Evolutionary conservation across 352 stramenopile genomes (phyloP).

Genomic region (Discostella stelligera): DNA sequence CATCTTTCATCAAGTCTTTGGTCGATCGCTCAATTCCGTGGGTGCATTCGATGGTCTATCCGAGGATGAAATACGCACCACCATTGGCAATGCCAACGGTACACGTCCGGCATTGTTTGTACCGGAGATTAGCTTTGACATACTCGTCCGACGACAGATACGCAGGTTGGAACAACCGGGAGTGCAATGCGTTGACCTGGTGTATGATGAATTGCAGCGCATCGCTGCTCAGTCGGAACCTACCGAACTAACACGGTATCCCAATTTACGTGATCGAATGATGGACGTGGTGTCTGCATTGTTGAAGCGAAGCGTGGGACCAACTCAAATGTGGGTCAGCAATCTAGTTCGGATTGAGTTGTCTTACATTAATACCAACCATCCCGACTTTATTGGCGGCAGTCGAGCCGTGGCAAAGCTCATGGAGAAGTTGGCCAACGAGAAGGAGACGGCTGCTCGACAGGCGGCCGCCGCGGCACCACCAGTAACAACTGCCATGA

Average conservation of each 20-base stretch:
- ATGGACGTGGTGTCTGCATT: constrained; percentile 89
- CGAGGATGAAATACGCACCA: constrained; percentile 98
- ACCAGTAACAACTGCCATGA: constrained; percentile 19
- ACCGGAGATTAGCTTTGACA: constrained; percentile 97
- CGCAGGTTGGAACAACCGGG: constrained; percentile 91
- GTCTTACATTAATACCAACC: constrained; percentile 99
- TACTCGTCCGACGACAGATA: constrained; percentile 97
- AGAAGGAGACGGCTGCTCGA: constrained; percentile 49
- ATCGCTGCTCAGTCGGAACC: constrained; percentile 90
- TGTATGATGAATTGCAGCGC: constrained; percentile 97
- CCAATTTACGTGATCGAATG: constrained; percentile 92
- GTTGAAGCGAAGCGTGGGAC: constrained; percentile 74
- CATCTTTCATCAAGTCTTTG: constrained; percentile 98
- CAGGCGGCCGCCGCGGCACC: constrained; percentile 26
- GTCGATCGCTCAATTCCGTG: constrained; percentile 83
- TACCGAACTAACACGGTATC: constrained; percentile 94
- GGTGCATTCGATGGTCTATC: constrained; percentile 95
- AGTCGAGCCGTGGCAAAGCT: constrained; percentile 91
- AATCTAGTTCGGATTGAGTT: constrained; percentile 99
- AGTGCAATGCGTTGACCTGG: constrained; percentile 96
- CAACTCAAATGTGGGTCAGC: constrained; percentile 93
- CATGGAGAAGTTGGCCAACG: constrained; percentile 93
- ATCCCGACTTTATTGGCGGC: constrained; percentile 98
- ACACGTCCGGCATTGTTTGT: constrained; percentile 97
- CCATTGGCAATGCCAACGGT: constrained; percentile 98